phyloP scores from a whole-genome alignment of 2,329 filamentous ascomycete genomes.

The Alternaria consortialis region DNA sequence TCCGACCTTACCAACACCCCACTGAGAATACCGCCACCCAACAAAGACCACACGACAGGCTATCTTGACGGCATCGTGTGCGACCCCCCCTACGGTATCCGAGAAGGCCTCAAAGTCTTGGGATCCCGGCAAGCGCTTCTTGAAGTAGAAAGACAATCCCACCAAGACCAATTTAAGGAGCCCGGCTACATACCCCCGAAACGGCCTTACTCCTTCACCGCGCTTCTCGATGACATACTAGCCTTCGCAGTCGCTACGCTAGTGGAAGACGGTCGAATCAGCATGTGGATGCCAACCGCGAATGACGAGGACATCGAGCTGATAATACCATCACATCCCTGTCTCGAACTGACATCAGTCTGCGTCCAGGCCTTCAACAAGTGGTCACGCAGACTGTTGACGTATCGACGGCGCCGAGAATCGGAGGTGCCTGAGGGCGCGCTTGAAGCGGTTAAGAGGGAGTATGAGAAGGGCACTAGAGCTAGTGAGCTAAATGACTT shows the following conservation, averaged over 20 bases:
- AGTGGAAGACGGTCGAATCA: constrained; percentile 79
- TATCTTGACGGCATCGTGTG: constrained; percentile 91
- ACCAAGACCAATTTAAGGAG: constrained; percentile 37
- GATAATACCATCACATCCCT: constrained; percentile 77
- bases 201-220: constrained; percentile 87
- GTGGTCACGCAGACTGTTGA: constrained; percentile 90
- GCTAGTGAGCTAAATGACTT: constrained; percentile 76
- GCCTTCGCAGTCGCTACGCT: constrained; percentile 80
- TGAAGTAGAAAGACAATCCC: constrained; percentile 35
- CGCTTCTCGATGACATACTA: constrained; percentile 90
- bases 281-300: constrained; percentile 97
- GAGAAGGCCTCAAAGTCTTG: constrained; percentile 89
- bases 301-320: constrained; percentile 71
- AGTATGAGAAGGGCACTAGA: constrained; percentile 56
- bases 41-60: constrained; percentile 37
- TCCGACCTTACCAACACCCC: constrained; percentile 91
- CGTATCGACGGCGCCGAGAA: constrained; percentile 77
- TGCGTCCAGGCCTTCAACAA: constrained; percentile 91
- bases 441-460: constrained; percentile 33
- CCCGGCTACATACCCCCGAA: constrained; percentile 83
- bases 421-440: constrained; percentile 55
- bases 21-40: constrained; percentile 53
- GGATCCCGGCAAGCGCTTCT: constrained; percentile 69
- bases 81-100: constrained; percentile 94
- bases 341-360: constrained; percentile 74